Conservation (phyloP, 768 basidiomycete genomes). For the Astraeus odoratus region DNA sequence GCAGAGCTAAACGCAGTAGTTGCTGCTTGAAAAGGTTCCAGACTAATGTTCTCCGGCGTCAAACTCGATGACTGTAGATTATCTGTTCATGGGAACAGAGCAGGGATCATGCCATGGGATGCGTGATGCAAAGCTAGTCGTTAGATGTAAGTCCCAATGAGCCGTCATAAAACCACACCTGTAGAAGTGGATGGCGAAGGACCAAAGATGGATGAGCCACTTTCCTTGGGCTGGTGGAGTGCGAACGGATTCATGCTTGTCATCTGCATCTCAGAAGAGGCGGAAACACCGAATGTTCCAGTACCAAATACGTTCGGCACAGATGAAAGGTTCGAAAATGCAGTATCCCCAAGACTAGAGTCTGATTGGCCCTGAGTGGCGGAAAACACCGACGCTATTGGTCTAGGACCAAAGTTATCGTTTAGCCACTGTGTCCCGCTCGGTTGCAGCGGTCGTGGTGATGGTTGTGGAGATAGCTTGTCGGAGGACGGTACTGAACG, state of each 20-base stretch:
- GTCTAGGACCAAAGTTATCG: conserved; percentile 25
- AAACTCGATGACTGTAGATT: too few species aligned
- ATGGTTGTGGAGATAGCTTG: background rate
- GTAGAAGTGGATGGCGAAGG: background rate
- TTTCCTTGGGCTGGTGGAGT: conserved; percentile 7
- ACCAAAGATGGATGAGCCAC: background rate
- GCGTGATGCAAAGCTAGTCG: conserved; percentile 1
- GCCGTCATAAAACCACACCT: conserved; percentile 9
- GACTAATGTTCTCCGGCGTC: background rate
- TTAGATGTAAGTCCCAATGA: too few species aligned
- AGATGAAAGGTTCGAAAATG: conserved; percentile 29
- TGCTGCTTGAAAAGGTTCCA: background rate
- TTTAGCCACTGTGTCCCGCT: conserved; percentile 27
- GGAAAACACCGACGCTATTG: conserved; percentile 20
- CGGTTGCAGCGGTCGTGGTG: conserved; percentile 16
- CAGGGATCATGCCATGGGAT: background rate
- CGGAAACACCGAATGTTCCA: conserved; percentile 13
- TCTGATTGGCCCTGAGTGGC: conserved; percentile 10
- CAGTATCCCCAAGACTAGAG: conserved; percentile 16
- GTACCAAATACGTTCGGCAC: conserved; percentile 30
- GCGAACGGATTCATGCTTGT: conserved; percentile 1
- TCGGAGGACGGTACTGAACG: conserved; percentile 4
- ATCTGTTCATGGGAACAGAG: background rate
- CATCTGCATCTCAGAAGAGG: conserved; percentile 3
- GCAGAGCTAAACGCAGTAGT: background rate